Evolutionary conservation across 345 rosid species (phyloP).

Genomic region (Ceriops zippeliana): DNA sequence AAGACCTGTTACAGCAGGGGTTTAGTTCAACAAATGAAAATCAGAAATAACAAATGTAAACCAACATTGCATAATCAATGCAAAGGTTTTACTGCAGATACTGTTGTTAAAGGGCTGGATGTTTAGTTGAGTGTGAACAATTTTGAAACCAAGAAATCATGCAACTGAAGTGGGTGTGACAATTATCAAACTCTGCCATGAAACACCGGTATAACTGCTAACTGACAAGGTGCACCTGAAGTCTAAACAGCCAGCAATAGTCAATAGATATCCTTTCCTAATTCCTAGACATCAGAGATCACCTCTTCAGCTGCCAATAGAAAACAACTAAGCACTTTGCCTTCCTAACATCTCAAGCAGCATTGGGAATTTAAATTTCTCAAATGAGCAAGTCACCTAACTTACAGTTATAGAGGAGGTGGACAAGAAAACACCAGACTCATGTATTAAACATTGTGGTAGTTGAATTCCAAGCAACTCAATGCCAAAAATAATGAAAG

Average conservation of each 20-base stretch:
- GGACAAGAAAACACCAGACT: too few relatives aligned
- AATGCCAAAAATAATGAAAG: neutral
- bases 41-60: neutral
- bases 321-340: neutral
- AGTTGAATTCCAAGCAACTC: neutral
- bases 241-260: too few relatives aligned
- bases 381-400: too few relatives aligned
- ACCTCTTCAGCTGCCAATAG: neutral
- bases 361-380: neutral
- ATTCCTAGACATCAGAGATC: neutral
- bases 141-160: too few relatives aligned
- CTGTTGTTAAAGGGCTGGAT: too few relatives aligned
- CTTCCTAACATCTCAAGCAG: neutral
- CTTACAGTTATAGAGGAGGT: too few relatives aligned
- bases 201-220: too few relatives aligned
- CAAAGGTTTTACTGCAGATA: neutral
- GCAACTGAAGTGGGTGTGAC: too few relatives aligned
- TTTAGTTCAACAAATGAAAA: conserved; percentile 4
- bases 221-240: too few relatives aligned
- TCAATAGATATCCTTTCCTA: neutral
- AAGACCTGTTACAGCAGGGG: conserved; percentile 48
- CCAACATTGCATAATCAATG: neutral
- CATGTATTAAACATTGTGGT: neutral
- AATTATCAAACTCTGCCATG: too few relatives aligned
- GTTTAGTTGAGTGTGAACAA: too few relatives aligned